Base-by-base conservation (phyloP, 306 rosid genomes). In the Lupinus albus region DNA sequence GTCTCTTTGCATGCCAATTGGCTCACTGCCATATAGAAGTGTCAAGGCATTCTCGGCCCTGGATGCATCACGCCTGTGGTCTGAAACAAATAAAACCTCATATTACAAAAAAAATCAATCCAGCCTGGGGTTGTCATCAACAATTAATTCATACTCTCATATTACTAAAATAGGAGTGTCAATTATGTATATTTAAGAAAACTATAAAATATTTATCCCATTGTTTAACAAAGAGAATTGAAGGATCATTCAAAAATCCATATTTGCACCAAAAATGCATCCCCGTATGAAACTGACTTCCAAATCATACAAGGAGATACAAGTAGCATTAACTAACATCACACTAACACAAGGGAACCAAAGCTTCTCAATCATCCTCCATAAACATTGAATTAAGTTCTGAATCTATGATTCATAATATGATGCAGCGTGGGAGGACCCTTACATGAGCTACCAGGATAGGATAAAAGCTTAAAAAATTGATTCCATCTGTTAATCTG, bases 1-100 rank as follows among this genome's bases (percentile, higher is more conserved):
- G 84, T 94, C 99, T 76, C 99, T 84, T 81, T 86, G 97, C 99
- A 90, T 94, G 66, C 99, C 99, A 76, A 90, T 94, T 55, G 95
- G 82, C 88, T 94, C 99, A 74, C 91, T 90, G 25, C 96, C 99
- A 58, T 85, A 94, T 18, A 95, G 80, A 61, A 94, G 99, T 72
- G 93, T 84, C 63, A 94, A 83, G 14, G 96, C 83, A 76, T 87
- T 89, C 80, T 94, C 99, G 47, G 99, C 99, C 70, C 97, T 86
- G 50, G 99, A 92, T 16, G 97, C 88, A 77, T 94, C 95, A 11
- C 96, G 88, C 57, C 76, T 91, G 75, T 94, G 97, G 70, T 94
- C 99, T 94, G 85, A 66, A 77, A 79, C 83, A 82, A 38, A 66
- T 50, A 13, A 62, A 51, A 62, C 55, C 36, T 55, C 32, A 71